Evolutionary conservation across 2,329 filamentous ascomycete genomes (phyloP), one percentile per base, ranked within the genome.

Genomic region (Apiospora pterosperma): DNA sequence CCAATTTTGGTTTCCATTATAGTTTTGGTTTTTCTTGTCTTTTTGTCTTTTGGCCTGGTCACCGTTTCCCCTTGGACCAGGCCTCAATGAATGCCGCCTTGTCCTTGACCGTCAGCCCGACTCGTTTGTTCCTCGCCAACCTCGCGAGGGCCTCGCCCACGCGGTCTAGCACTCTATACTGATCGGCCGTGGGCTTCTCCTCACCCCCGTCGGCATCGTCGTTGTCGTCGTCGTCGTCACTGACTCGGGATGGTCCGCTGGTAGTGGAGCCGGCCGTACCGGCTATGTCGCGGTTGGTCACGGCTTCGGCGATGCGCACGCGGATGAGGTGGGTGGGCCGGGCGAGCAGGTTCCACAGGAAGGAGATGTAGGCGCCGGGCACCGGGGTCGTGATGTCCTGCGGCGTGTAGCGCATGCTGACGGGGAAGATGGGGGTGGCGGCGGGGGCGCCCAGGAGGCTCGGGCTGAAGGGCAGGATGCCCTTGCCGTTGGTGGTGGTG

Each of bases 401-500:
- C 0, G 95, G 92, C 0, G 92, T 91, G 77, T 98, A 99, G 62
- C 94, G 89, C 67, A 99, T 82, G 76, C 91, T 97, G 66, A 99
- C 85, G 1, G 96, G 94, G 79, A 96, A 98, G 69, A 99, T 92
- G 74, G 90, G 91, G 10, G 89, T 89, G 63, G 85, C 82, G 6
- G 86, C 76, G 0, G 90, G 87, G 0, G 87, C 87, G 19, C 88
- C 85, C 3, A 96, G 81, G 1, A 99, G 83, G 61, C 89, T 90
- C 0, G 91, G 92, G 66, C 91, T 92, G 63, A 97, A 87, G 1
- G 93, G 92, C 14, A 99, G 79, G 67, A 98, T 94, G 5, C 91
- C 96, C 70, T 92, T 90, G 67, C 95, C 95, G 74, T 99, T 99
- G 55, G 93, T 97, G 0, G 96, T 97, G 5, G 91, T 96, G 78